A percentile compares a stretch with the other conserved stretches of the same genome.
Evolutionary conservation across 139 green algal species (phyloP).

Genomic region (Zygnema circumcarinatum): DNA sequence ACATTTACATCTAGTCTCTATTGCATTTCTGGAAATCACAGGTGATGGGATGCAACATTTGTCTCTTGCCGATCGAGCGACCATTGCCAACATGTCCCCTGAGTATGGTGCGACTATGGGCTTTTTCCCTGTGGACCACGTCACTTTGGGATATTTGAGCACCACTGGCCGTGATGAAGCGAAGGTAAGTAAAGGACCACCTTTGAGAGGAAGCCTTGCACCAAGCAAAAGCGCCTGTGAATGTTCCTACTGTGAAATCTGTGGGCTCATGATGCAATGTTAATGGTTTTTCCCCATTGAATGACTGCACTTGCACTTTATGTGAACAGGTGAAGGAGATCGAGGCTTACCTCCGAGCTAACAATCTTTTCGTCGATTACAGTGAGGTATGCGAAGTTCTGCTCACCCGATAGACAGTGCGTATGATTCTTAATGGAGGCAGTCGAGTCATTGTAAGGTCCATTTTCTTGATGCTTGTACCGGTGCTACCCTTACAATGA

Average conservation of each 20-base stretch:
- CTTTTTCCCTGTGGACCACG: conserved; percentile 63
- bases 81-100: conserved; percentile 64
- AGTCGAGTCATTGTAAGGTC: background rate
- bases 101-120: conserved; percentile 65
- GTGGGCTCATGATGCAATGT: too few relatives aligned
- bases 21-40: too few relatives aligned
- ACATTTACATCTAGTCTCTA: too few relatives aligned
- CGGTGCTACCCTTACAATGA: background rate
- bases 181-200: conserved; percentile 41
- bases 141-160: conserved; percentile 50
- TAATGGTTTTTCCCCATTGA: too few relatives aligned
- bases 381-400: conserved; percentile 28
- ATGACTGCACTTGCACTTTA: conserved; percentile 24
- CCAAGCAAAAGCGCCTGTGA: too few relatives aligned
- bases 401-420: too few relatives aligned
- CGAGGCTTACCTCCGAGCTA: conserved; percentile 57
- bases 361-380: conserved; percentile 60
- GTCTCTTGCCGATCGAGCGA: conserved; percentile 60
- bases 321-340: conserved; percentile 50
- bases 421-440: background rate
- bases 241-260: too few relatives aligned
- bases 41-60: conserved; percentile 60
- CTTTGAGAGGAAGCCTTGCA: too few relatives aligned
- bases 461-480: conserved; percentile 1
- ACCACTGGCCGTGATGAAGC: conserved; percentile 46